Evolutionary conservation across 192 early-diverging fungal species (phyloP), one percentile per base, ranked within the genome.

Genomic region (Podila clonocystis): DNA sequence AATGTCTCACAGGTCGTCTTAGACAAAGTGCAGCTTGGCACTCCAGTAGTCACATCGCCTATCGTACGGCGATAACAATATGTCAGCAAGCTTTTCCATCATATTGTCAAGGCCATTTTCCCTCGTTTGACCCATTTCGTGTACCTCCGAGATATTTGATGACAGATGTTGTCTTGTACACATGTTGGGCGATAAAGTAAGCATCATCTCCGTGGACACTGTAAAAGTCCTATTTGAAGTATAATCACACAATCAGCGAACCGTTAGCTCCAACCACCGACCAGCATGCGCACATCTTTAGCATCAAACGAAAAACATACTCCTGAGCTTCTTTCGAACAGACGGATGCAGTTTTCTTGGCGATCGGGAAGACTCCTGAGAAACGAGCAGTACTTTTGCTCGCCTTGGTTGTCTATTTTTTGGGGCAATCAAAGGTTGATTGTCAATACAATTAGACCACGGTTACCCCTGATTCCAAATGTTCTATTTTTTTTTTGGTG

Each of bases 151-250:
- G 89, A 70, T 95, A 92, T 76, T 97, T 98, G 82, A 99, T 87
- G 24, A 96, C 96, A 0, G 96, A 91, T 12, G 92, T 88, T 8
- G 97, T 98, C 64, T 97, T 96, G 90, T 95, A 98, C 11, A 99
- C 90, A 26, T 83, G 75, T 34, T 93, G 87, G 9, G 97, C 97
- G 38, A 97, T 88, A 77, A 91, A 94, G n/a, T 91, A 82, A 1
- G 97, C 97, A 75, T 99, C 95, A 15, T 92, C 88, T 9, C 94
- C 97, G 67, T 97, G 96, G 0, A 95, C 91, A 50, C 91, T 95
- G 80, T 97, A 99, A 84, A 93, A 97, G 41, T 94, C 90, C 69
- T 86, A 74, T 58, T 58, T 66, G 75, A n/a, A 69, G 70, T 20
- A 30, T 45, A 50, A 38, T 33, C 7, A 7, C 28, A 30, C 2